phyloP scores from a whole-genome alignment of 2,329 filamentous ascomycete genomes.

The Fusarium verrucosum region DNA sequence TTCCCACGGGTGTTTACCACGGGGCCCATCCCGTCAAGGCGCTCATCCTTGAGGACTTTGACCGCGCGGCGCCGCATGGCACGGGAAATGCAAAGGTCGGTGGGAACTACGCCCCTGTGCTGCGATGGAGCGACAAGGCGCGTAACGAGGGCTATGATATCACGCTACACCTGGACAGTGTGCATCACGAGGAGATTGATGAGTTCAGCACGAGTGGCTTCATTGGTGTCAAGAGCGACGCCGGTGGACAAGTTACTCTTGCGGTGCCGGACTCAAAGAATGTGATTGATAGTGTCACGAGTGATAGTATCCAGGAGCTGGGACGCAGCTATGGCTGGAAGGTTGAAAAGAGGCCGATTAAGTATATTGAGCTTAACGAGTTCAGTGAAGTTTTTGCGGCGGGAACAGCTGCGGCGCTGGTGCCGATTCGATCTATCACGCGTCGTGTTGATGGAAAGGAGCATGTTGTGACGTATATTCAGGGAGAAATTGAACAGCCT shows the following conservation, averaged over 20 bases:
- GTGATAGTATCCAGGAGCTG: conserved; percentile 79
- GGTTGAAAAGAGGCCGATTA: conserved; percentile 78
- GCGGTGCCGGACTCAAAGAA: conserved; percentile 88
- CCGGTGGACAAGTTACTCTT: conserved; percentile 72
- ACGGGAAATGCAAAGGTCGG: conserved; percentile 94
- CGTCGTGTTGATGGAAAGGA: conserved; percentile 58
- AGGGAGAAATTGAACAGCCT: conserved; percentile 69
- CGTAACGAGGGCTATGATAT: conserved; percentile 86
- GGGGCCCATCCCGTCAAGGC: conserved; percentile 87
- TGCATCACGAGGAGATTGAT: conserved; percentile 84
- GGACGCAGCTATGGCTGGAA: conserved; percentile 83
- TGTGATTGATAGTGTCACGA: conserved; percentile 88
- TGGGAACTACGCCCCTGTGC: conserved; percentile 93
- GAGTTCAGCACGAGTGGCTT: conserved; percentile 97
- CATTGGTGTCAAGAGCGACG: conserved; percentile 75
- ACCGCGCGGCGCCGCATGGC: conserved; percentile 89
- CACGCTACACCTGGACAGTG: conserved; percentile 90
- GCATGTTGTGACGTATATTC: conserved; percentile 66
- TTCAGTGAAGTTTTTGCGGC: conserved; percentile 85
- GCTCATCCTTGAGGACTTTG: conserved; percentile 90
- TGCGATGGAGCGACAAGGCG: conserved; percentile 87
- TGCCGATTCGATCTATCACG: conserved; percentile 91
- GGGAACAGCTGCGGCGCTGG: conserved; percentile 88
- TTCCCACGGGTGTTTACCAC: conserved; percentile 95
- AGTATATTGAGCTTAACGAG: conserved; percentile 64